A percentile compares a stretch with the other conserved stretches of the same genome.
Conservation (phyloP, 2,329 filamentous ascomycete species). For the Cytospora chrysosperma region DNA sequence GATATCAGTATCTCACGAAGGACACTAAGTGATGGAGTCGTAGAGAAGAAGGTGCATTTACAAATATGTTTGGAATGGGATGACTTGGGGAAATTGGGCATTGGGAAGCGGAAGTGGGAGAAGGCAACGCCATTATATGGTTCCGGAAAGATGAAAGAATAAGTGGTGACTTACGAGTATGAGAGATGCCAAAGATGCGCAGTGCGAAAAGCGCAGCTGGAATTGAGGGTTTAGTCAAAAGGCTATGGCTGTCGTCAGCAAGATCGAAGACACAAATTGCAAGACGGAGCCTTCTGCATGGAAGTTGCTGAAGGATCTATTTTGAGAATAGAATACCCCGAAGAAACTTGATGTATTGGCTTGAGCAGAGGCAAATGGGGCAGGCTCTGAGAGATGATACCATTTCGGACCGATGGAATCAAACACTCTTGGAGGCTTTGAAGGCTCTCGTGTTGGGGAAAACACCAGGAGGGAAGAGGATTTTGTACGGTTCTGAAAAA, state of each 20-base stretch:
- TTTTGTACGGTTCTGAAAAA: background rate
- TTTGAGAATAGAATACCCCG: background rate
- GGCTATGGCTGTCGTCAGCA: background rate
- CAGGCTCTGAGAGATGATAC: too few relatives aligned
- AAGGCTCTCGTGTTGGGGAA: background rate
- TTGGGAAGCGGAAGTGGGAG: background rate
- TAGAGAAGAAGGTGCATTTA: background rate
- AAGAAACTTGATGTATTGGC: background rate
- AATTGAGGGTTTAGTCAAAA: background rate
- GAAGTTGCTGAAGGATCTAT: background rate
- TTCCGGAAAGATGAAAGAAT: background rate
- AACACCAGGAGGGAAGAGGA: background rate
- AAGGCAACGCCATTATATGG: background rate
- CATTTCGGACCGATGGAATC: background rate
- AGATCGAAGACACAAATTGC: background rate
- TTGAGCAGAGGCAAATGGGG: background rate
- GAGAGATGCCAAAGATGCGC: background rate
- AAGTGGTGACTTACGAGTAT: background rate
- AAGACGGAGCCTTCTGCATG: background rate
- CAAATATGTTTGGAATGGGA: background rate
- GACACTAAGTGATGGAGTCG: background rate
- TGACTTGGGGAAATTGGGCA: too few relatives aligned
- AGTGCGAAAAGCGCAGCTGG: background rate
- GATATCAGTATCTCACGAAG: background rate
- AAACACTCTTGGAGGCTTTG: background rate